Base-by-base conservation (phyloP, 768 basidiomycete genomes). In the Clitopilus passeckerianus region DNA sequence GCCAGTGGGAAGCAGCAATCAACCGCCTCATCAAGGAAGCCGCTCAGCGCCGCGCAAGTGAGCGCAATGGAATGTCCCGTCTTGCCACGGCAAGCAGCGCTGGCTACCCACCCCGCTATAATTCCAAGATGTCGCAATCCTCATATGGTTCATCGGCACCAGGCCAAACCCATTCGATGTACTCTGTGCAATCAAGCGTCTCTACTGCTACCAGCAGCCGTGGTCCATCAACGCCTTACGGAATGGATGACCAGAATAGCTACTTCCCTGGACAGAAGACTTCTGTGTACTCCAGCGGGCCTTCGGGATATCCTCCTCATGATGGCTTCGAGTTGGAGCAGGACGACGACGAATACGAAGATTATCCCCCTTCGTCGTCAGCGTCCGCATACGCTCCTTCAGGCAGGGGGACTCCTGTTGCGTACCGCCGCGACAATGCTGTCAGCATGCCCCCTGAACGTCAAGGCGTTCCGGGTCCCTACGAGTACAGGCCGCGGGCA, bases 1-100 rank as follows among this genome's bases (percentile, higher is more conserved):
- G 84, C 52, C 90, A 93, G 67, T 99, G 97, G 97, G 92, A 97
- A 69, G 79, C 85, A 15, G 85, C 88, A 60, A 90, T 98, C 65
- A 94, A 88, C 70, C 88, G 91, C 46, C 80, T 98, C 34, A 94
- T 98, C 68, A 84, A 84, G 64, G 87, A 87, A 66, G 81, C 87
- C 53, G 85, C 86, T n/a, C 81, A 77, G 60, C 82, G 91, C 54
- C 81, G 90, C 62, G 85, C 80, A 6, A 84, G 84, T 0, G 90
- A 91, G 60, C 82, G 89, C 34, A 56, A 54, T 53, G 80, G 77
- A 59, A 70, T 84, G 56, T 78, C 86, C 52, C 81, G 82, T 43
- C 78, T 87, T 44, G 72, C 71, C 68, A 76, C 77, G 57, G 71
- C 72, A 67, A 82, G 79, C 69, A 81, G 77, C 71, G 81, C 78